A percentile compares a stretch with the other conserved stretches of the same genome.
These are phyloP conservation scores for Solanum hybrid DNA, from an alignment of 305 asterid species.

Conservation along the genomic window DNA sequence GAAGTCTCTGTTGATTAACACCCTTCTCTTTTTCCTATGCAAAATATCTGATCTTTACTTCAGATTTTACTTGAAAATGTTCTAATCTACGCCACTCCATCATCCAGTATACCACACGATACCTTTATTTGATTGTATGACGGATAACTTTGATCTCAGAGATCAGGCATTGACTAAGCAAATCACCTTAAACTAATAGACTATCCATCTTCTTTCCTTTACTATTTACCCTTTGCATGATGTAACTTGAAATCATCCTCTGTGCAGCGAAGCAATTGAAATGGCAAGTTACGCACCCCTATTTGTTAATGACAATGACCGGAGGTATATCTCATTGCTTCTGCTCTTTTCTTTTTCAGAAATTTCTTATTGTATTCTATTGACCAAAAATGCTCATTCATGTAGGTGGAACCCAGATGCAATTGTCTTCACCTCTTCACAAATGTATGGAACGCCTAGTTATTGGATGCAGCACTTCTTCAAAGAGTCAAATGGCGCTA, in stretches of 20 bases:
- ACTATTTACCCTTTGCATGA: not conserved
- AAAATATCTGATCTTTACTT: not conserved
- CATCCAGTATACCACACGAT: not conserved
- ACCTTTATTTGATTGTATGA: not conserved
- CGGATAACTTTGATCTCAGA: not conserved
- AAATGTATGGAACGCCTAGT: slow-evolving; percentile 82
- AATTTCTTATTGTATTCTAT: not conserved
- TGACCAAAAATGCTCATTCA: not conserved
- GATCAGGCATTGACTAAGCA: not conserved
- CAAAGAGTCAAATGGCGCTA: slow-evolving; percentile 83
- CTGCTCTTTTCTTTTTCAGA: not conserved
- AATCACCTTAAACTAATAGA: not conserved
- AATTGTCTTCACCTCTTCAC: slow-evolving; percentile 77
- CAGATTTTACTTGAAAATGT: not conserved
- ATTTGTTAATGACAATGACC: slow-evolving; percentile 65
- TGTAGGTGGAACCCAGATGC: slow-evolving; percentile 88
- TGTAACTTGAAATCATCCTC: not conserved
- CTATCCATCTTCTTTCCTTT: not conserved
- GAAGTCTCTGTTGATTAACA: not conserved
- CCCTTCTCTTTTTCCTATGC: not conserved
- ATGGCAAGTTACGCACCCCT: slow-evolving; percentile 98
- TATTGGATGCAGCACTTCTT: slow-evolving; percentile 99
- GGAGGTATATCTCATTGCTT: slow-evolving; percentile 35
- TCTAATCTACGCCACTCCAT: not conserved
- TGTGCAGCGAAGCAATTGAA: slow-evolving; percentile 63